Conservation (phyloP, 768 basidiomycete species). For the Pholiota molesta region DNA sequence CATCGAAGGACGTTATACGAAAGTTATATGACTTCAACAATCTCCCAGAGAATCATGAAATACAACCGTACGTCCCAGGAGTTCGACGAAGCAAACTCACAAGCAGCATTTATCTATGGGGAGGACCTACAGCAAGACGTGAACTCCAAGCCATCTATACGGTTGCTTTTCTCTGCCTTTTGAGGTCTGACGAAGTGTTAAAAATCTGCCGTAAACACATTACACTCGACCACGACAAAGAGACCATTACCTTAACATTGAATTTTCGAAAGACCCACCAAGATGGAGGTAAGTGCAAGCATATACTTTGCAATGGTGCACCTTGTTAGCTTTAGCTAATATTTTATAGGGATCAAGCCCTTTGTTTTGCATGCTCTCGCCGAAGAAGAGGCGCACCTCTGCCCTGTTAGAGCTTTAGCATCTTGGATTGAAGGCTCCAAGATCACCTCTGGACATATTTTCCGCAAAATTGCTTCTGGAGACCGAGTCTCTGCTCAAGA, state of each 20-base stretch:
- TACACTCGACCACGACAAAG: not conserved
- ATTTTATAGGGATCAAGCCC: not conserved
- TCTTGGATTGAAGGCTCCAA: conserved; percentile 27
- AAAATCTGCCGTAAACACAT: conserved; percentile 11
- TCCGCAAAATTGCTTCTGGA: conserved; percentile 27
- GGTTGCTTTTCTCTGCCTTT: conserved; percentile 26
- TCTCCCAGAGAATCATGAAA: conserved; percentile 7
- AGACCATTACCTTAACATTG: conserved; percentile 1
- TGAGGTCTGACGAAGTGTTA: conserved; percentile 15
- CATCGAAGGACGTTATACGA: not conserved
- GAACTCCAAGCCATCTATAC: conserved; percentile 35
- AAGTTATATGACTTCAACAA: conserved; percentile 19
- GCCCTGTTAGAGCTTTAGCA: conserved; percentile 34
- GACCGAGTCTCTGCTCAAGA: conserved; percentile 26
- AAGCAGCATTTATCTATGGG: conserved; percentile 26
- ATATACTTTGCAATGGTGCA: too few relatives aligned
- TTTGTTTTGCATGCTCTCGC: conserved; percentile 25
- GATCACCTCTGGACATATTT: conserved; percentile 32
- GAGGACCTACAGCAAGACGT: conserved; percentile 27
- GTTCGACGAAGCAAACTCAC: not conserved
- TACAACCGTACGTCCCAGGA: not conserved
- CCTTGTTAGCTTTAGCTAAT: too few relatives aligned
- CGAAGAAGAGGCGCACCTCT: conserved; percentile 30
- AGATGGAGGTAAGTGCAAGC: conserved; percentile 14
- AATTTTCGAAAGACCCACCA: conserved; percentile 11